phyloP scores from a whole-genome alignment of 2,329 filamentous ascomycete species.

The Exophiala spinifera region DNA sequence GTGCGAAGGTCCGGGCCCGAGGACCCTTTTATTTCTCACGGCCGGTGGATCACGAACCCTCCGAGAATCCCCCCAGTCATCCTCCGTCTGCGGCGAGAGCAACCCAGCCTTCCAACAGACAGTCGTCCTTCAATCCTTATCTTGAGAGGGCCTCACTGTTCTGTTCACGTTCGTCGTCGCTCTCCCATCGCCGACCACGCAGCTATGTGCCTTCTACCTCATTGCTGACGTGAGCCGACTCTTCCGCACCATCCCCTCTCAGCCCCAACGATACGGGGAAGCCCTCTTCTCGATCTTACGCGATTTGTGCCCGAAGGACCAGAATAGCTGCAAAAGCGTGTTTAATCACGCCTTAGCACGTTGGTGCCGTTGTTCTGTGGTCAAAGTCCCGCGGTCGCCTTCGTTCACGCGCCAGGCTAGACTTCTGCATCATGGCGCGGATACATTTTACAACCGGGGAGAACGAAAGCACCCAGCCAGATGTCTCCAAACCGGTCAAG shows the following conservation, averaged over 20 bases:
- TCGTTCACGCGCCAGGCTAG: not conserved
- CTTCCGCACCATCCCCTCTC: slow-evolving; percentile 18
- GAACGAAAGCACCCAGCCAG: not conserved
- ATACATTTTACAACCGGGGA: slow-evolving; percentile 22
- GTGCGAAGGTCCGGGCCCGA: not conserved
- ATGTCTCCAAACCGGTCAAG: slow-evolving; percentile 64
- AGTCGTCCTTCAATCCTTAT: not conserved
- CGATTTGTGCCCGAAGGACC: slow-evolving; percentile 2
- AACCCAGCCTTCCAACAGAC: not conserved
- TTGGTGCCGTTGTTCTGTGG: not conserved
- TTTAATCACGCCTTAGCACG: not conserved
- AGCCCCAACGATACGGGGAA: slow-evolving; percentile 11
- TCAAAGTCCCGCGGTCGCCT: not conserved
- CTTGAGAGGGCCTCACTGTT: not conserved
- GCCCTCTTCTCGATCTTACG: slow-evolving; percentile 1
- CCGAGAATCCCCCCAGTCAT: not conserved
- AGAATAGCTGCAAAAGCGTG: slow-evolving; percentile 1
- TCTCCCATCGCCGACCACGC: slow-evolving; percentile 1
- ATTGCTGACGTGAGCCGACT: slow-evolving; percentile 28
- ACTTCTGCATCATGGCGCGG: slow-evolving; percentile 20
- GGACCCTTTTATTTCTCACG: not conserved
- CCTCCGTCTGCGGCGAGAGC: not conserved
- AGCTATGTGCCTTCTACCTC: slow-evolving; percentile 19
- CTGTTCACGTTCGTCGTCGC: slow-evolving; percentile 11
- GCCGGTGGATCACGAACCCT: not conserved